These are phyloP conservation scores for Tinospora cordifolia DNA, from an alignment of 164 flowering plant species.

Conservation along the genomic window DNA sequence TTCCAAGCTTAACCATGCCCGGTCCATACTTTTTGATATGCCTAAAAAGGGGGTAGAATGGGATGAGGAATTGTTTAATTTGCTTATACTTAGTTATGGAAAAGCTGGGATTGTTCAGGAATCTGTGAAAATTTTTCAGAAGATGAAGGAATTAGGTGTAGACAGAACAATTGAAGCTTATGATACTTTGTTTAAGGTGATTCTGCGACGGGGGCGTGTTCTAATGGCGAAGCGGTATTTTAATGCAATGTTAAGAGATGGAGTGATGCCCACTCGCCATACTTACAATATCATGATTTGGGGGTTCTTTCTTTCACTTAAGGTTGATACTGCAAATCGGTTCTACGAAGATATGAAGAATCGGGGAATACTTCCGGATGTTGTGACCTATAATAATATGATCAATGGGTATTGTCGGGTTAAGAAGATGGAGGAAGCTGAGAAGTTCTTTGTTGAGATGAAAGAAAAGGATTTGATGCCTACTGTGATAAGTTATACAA, in stretches of 20 bases:
- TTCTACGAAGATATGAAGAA: slow-evolving; percentile 81
- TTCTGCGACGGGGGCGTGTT: slow-evolving; percentile 65
- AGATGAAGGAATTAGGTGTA: slow-evolving; percentile 76
- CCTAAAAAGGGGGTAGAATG: slow-evolving; percentile 68
- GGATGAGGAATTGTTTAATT: slow-evolving; percentile 81
- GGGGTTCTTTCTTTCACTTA: slow-evolving; percentile 74
- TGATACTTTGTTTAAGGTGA: slow-evolving; percentile 70
- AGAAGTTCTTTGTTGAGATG: slow-evolving; percentile 68
- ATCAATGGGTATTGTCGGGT: slow-evolving; percentile 60
- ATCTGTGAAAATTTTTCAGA: slow-evolving; percentile 70
- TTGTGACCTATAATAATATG: slow-evolving; percentile 70
- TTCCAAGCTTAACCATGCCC: slow-evolving; percentile 79
- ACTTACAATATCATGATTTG: slow-evolving; percentile 77
- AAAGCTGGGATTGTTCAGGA: slow-evolving; percentile 91
- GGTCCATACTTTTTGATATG: slow-evolving; percentile 84
- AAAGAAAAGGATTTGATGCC: slow-evolving; percentile 60
- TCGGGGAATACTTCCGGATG: slow-evolving; percentile 54
- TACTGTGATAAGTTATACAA: slow-evolving; percentile 68
- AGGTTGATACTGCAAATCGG: slow-evolving; percentile 57
- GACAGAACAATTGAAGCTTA: slow-evolving; percentile 52
- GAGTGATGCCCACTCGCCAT: slow-evolving; percentile 61
- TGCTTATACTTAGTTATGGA: slow-evolving; percentile 73
- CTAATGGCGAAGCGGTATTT: slow-evolving; percentile 86
- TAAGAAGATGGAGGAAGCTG: slow-evolving; percentile 68
- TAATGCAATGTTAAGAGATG: slow-evolving; percentile 75